Evolutionary conservation across 345 rosid species (phyloP).

Genomic region (Syzygium jambos): DNA sequence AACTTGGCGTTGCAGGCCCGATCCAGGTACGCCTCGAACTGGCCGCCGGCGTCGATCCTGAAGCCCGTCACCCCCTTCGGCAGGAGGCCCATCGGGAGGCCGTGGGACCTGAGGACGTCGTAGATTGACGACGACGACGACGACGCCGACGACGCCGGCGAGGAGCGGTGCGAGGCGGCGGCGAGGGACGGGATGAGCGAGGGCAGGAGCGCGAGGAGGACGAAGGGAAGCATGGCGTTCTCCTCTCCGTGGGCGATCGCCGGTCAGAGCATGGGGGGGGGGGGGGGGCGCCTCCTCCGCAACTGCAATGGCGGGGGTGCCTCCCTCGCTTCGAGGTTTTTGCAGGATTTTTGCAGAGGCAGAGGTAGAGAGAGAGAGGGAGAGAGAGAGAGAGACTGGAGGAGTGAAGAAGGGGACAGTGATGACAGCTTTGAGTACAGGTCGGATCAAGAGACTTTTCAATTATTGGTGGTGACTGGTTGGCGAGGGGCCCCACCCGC

Average conservation of each 20-base stretch:
- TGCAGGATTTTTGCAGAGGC: background rate
- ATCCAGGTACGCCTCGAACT: slow-evolving; percentile 61
- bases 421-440: slow-evolving; percentile 67
- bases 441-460: slow-evolving; percentile 33
- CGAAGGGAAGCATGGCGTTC: slow-evolving; percentile 9
- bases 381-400: background rate
- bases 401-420: slow-evolving; percentile 13
- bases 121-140: slow-evolving; percentile 31
- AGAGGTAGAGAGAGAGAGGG: background rate
- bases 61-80: slow-evolving; percentile 70
- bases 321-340: background rate
- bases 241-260: background rate
- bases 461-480: slow-evolving; percentile 37
- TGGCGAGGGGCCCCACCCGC: too few species aligned
- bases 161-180: background rate
- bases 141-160: background rate
- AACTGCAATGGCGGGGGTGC: background rate
- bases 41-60: slow-evolving; percentile 38
- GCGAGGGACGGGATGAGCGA: slow-evolving; percentile 8
- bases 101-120: slow-evolving; percentile 46
- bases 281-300: background rate
- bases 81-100: slow-evolving; percentile 72
- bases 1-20: slow-evolving; percentile 84
- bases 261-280: background rate
- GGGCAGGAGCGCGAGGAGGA: slow-evolving; percentile 16